Evolutionary conservation across 148 eudicot genomes (phyloP), one percentile per base, ranked within the genome.

Genomic region (Rhododendron griersonianum): DNA sequence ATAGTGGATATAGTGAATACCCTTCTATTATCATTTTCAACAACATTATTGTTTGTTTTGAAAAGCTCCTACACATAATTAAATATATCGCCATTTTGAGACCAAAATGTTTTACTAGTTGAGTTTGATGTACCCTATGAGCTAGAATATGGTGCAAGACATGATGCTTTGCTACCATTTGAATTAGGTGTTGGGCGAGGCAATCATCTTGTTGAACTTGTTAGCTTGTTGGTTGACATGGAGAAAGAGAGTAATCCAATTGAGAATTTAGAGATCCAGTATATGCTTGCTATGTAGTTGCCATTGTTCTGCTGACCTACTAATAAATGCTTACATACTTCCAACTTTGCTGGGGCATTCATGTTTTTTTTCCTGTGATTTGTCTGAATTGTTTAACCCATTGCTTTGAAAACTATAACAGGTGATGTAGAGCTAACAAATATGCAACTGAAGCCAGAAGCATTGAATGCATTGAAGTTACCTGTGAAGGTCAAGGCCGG

Each of bases 401-500:
- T 83, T 80, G 33, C 19, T 57, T 84, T 48, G 48, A 82, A 76
- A 88, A 30, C 76, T 85, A 78, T 51, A 16, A 84, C 93, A 97
- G 98, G 98, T 78, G 94, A 97, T 86, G 98, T 95, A 83, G 98
- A 95, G 89, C 89, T 97, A 39, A 94, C 96, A 81, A 97, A 97
- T 89, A 97, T 97, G 98, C 98, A 95, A 85, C 85, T 97, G 80
- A 97, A 97, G 92, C 98, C 99, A 8, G 99, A 94, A 91, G 98
- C 98, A 59, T 93, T 97, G 80, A 97, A 95, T 93, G 98, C 98
- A 83, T 84, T 97, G 47, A 94, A 97, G 90, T 91, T 97, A 86
- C 99, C 99, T 0, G 91, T 97, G 76, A 95, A 93, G 93, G 99
- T 97, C 76, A 95, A 95, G 91, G 98, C 98, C 41, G 99, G 99